phyloP scores from a whole-genome alignment of 2,329 filamentous ascomycete genomes.

The Aspergillus pseudotamarii region DNA sequence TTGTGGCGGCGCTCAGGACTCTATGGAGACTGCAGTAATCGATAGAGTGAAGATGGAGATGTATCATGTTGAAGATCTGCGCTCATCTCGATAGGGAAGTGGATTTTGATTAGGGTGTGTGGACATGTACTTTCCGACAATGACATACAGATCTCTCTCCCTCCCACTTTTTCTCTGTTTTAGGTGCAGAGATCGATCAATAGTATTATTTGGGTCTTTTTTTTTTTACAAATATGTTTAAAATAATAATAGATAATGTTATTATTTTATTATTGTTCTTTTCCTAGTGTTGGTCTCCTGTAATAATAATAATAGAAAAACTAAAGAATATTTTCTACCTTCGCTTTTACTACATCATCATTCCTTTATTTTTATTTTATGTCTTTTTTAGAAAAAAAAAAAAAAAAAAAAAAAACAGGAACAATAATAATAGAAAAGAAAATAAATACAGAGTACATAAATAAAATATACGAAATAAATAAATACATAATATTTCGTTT shows the following conservation, averaged over 20 bases:
- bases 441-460: too few relatives aligned
- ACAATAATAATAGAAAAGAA: too few relatives aligned
- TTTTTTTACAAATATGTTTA: constrained; percentile 1
- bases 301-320: too few relatives aligned
- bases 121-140: constrained; percentile 16
- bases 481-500: background rate
- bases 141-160: constrained; percentile 24
- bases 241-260: background rate
- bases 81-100: constrained; percentile 25
- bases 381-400: too few relatives aligned
- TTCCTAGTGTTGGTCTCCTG: background rate
- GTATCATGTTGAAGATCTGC: constrained; percentile 23
- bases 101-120: background rate
- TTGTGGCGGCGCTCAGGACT: constrained; percentile 23
- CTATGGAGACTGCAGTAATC: constrained; percentile 19
- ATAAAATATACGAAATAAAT: too few relatives aligned
- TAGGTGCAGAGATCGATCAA: background rate
- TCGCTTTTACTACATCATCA: too few relatives aligned
- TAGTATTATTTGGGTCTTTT: constrained; percentile 3
- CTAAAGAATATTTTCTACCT: too few relatives aligned
- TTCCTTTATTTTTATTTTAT: too few relatives aligned
- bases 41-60: constrained; percentile 17
- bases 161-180: background rate
- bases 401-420: too few relatives aligned
- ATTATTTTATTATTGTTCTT: background rate